These are phyloP conservation scores for Beauveria sp. DNA, from an alignment of 2,329 filamentous ascomycete genomes.

Conservation along the genomic window DNA sequence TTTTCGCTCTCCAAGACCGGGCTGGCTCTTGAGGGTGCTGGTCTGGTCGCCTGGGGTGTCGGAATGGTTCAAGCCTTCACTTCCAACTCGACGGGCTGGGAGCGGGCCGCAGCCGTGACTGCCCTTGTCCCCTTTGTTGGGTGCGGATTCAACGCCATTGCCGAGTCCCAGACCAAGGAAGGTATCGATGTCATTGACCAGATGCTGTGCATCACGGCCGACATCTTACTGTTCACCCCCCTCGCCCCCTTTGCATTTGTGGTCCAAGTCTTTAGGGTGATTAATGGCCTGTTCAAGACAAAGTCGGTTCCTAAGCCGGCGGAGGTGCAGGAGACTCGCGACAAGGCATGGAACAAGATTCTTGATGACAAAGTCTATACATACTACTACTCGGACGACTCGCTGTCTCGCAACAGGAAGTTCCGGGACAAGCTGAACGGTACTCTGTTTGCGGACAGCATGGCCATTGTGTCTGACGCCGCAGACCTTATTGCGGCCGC, in stretches of 20 bases:
- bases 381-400: neutral
- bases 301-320: neutral
- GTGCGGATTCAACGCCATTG: neutral
- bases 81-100: neutral
- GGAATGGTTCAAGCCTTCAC: neutral
- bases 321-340: neutral
- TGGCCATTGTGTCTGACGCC: neutral
- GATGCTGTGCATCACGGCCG: neutral
- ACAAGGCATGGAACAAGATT: neutral
- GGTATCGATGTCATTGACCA: neutral
- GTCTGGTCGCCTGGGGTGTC: neutral
- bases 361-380: neutral
- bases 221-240: neutral
- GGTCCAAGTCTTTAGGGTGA: neutral
- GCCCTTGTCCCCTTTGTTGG: neutral
- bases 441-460: neutral
- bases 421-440: neutral
- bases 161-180: neutral
- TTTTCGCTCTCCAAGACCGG: neutral
- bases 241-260: neutral
- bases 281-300: neutral
- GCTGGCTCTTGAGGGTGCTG: neutral
- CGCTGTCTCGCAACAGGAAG: neutral
- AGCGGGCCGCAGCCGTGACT: neutral
- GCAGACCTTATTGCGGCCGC: neutral